A percentile compares a stretch with the other conserved stretches of the same genome.
Conservation (phyloP, 2,329 filamentous ascomycete species). For the Pyrenophora tritici-repentis region DNA sequence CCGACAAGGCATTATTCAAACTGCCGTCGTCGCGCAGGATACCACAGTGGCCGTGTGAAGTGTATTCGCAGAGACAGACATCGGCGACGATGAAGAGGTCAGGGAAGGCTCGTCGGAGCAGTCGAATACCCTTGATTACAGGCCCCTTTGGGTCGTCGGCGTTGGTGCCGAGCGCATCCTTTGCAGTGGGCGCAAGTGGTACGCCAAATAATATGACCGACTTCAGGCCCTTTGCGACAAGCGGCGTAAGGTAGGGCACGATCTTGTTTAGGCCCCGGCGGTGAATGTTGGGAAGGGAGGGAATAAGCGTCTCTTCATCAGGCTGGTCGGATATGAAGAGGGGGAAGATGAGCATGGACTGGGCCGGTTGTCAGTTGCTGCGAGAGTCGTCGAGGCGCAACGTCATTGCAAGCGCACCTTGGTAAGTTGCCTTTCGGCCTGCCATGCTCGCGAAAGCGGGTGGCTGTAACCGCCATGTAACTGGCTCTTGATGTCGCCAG, state of each 20-base stretch:
- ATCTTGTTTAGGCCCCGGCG: conserved; percentile 87
- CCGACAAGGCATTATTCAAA: conserved; percentile 89
- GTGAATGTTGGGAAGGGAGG: conserved; percentile 87
- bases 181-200: conserved; percentile 76
- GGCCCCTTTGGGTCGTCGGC: conserved; percentile 93
- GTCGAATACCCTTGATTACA: conserved; percentile 83
- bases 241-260: conserved; percentile 80
- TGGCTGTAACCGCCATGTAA: conserved; percentile 59
- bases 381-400: not conserved
- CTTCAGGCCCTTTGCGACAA: conserved; percentile 85
- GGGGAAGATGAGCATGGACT: conserved; percentile 99
- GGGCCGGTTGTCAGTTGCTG: conserved; percentile 25
- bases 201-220: conserved; percentile 97
- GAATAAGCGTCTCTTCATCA: conserved; percentile 87
- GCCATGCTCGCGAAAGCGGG: conserved; percentile 57
- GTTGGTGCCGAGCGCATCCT: conserved; percentile 88
- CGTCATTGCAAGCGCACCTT: conserved; percentile 44
- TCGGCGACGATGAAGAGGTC: conserved; percentile 89
- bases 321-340: conserved; percentile 94
- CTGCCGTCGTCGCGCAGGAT: conserved; percentile 91
- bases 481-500: conserved; percentile 58
- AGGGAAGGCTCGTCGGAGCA: conserved; percentile 84
- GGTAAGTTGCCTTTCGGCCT: conserved; percentile 58
- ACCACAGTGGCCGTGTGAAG: conserved; percentile 94
- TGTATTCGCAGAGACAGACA: conserved; percentile 98